These are phyloP conservation scores for Bidens hawaiensis DNA, from an alignment of 140 eudicot species.

Conservation along the genomic window DNA sequence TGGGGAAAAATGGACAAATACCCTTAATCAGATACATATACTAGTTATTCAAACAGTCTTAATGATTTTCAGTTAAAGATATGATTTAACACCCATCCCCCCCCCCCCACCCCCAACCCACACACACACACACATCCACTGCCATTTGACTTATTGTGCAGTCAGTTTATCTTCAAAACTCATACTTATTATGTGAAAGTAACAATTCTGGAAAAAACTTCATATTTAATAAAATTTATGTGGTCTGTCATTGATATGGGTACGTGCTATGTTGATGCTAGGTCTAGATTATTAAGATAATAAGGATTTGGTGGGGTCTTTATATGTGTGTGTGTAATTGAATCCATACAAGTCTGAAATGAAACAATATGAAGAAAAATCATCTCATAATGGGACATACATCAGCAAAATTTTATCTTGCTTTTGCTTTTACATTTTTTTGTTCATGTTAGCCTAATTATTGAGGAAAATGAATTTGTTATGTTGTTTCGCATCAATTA, in stretches of 20 bases:
- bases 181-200: constrained; percentile 1
- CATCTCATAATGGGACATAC: not conserved
- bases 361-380: not conserved
- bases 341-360: not conserved
- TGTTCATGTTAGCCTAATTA: constrained; percentile 16
- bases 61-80: not conserved
- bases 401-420: not conserved
- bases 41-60: constrained; percentile 3
- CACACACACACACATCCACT: not conserved
- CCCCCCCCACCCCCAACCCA: too few species aligned
- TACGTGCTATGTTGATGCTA: not conserved
- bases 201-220: not conserved
- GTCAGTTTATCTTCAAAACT: not conserved
- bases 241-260: not conserved
- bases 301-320: constrained; percentile 6
- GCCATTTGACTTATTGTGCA: not conserved
- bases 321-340: constrained; percentile 8
- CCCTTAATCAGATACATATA: not conserved
- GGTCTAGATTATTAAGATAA: not conserved
- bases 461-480: not conserved
- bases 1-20: too few species aligned
- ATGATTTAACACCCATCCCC: not conserved
- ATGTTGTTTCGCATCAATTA: not conserved
- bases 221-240: not conserved
- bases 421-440: constrained; percentile 4